Evolutionary conservation across 768 basidiomycete genomes (phyloP), one percentile per base, ranked within the genome.

Genomic region (Trametes meyenii): DNA sequence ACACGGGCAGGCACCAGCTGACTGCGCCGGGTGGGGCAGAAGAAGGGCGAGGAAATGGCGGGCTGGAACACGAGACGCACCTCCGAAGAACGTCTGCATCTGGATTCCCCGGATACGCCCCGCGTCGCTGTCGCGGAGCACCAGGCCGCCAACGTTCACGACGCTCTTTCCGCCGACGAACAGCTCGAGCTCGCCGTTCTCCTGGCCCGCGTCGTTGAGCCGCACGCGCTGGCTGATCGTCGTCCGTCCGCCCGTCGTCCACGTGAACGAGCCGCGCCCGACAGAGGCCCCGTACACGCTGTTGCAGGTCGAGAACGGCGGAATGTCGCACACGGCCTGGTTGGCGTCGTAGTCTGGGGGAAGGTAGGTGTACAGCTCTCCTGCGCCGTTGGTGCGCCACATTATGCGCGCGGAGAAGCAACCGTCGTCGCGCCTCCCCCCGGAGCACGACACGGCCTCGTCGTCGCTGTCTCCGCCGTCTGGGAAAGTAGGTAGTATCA

Each of bases 51-150:
- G 36, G 8, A 38, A 3, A 39, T 23, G 23, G 48, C n/a, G 29
- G 26, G 33, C 26, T 8, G 26, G 24, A 36, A 42, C 36, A 46
- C 16, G 17, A 21, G 64, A 73, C 77, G 61, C 69, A 82, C 85
- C 87, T 52, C 88, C 88, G 66, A 92, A 90, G 82, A 90, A 90
- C n/a, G 88, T 87, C 75, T 90, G 86, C 78, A 86, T 82, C 71
- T 85, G 84, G 57, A 89, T 83, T n/a, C 90, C 89, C 36, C 84
- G 79, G 68, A 91, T 82, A 61, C 77, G 78, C 29, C 85, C 83
- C 1, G 75, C 72, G 35, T 69, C 71, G 58, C 76, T 76, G 60
- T 82, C 78, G 50, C 84, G 75, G 21, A 91, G 75, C 55, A 83
- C 78, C 19, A 91, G 75, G 13, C 84, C 85, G 16, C 65, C 67